Conservation (phyloP, 768 basidiomycete species). For the Pleurotus citrinopileatus region DNA sequence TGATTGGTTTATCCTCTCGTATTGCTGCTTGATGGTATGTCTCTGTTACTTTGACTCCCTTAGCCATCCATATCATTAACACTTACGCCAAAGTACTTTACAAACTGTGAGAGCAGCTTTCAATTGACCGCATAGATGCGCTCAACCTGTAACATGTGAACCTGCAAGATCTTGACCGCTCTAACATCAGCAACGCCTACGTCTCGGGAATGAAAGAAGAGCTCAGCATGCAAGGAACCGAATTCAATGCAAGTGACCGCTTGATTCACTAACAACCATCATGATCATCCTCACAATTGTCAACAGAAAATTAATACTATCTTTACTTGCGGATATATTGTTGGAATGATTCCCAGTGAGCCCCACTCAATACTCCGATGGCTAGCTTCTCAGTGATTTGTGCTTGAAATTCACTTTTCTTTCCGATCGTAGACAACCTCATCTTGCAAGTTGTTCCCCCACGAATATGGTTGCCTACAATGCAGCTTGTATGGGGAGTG, state of each 20-base stretch:
- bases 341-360: slow-evolving; percentile 71
- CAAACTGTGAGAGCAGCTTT: slow-evolving; percentile 44
- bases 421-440: slow-evolving; percentile 47
- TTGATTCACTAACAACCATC: slow-evolving; percentile 6
- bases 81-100: slow-evolving; percentile 57
- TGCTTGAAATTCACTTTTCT: background rate
- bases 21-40: slow-evolving; percentile 65
- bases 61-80: slow-evolving; percentile 10
- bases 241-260: slow-evolving; percentile 48
- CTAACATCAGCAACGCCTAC: slow-evolving; percentile 71
- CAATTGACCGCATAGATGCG: background rate
- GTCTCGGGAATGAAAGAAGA: slow-evolving; percentile 81
- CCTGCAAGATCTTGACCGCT: slow-evolving; percentile 57
- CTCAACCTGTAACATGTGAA: slow-evolving; percentile 9
- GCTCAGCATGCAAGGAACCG: slow-evolving; percentile 58
- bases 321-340: slow-evolving; percentile 73
- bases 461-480: slow-evolving; percentile 62
- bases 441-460: slow-evolving; percentile 63
- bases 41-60: slow-evolving; percentile 11
- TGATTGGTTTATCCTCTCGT: slow-evolving; percentile 68
- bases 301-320: slow-evolving; percentile 61
- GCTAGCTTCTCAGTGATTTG: background rate
- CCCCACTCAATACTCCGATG: background rate
- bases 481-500: slow-evolving; percentile 65
- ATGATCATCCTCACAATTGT: slow-evolving; percentile 5